Conservation (phyloP, 2,329 filamentous ascomycete species). For the Botrytis fragariae region DNA sequence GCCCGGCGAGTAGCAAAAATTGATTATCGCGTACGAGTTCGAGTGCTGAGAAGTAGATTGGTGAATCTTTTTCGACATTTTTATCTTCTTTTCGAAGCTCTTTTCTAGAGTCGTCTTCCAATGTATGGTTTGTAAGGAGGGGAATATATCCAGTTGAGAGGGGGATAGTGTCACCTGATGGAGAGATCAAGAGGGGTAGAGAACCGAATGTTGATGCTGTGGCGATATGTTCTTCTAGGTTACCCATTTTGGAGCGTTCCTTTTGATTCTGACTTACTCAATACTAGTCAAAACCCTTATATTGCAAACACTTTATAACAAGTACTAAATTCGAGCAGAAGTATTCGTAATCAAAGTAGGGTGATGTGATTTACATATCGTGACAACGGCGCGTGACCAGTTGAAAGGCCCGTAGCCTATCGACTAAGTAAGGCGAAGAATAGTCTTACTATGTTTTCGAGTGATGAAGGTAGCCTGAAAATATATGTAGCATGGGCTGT, state of each 20-base stretch:
- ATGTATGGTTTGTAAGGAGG: neutral
- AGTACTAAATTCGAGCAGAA: rapidly evolving
- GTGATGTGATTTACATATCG: neutral
- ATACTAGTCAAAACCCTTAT: too few relatives aligned
- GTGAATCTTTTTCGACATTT: neutral
- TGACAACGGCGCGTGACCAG: neutral
- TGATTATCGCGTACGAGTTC: neutral
- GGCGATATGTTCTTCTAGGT: neutral
- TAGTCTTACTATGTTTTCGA: neutral
- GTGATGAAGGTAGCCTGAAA: neutral
- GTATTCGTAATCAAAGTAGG: neutral
- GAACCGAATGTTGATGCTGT: neutral
- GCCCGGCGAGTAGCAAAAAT: neutral
- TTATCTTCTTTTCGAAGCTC: neutral
- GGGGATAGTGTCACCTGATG: neutral
- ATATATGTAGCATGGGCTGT: neutral
- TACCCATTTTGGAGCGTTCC: neutral
- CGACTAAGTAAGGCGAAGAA: neutral
- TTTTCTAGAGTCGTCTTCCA: rapidly evolving
- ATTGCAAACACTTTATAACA: neutral
- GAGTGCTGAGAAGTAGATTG: neutral
- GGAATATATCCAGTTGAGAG: neutral
- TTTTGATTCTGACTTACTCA: too few relatives aligned
- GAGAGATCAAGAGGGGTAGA: neutral
- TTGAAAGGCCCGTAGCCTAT: neutral